Conservation (phyloP, 768 basidiomycete species). For the Suillus americanus region DNA sequence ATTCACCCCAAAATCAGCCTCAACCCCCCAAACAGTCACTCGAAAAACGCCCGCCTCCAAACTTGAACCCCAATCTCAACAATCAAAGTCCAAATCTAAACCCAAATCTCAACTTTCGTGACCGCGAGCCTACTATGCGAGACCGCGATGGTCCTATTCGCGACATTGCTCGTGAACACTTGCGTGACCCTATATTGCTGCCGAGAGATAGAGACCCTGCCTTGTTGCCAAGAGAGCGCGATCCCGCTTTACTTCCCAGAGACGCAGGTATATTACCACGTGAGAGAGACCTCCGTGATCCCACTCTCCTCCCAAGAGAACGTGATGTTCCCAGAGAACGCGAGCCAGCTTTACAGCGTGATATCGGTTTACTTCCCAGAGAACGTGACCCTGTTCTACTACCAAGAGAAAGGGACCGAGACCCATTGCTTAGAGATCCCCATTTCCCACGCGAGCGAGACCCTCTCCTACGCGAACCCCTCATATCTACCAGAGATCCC, state of each 20-base stretch:
- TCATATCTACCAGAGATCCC: not conserved
- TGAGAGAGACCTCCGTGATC: conserved; percentile 1
- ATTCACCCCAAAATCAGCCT: conserved; percentile 22
- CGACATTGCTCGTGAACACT: conserved; percentile 1
- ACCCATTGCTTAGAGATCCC: not conserved
- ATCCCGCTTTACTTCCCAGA: not conserved
- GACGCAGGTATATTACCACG: not conserved
- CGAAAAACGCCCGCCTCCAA: conserved; percentile 24
- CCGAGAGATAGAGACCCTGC: not conserved
- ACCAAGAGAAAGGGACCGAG: conserved; percentile 2
- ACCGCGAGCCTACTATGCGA: conserved; percentile 4
- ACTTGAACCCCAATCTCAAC: conserved; percentile 5
- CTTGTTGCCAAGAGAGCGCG: not conserved
- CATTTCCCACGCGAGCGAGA: conserved; percentile 4
- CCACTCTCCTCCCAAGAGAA: not conserved
- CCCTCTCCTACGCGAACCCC: not conserved
- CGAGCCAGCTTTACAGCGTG: not conserved
- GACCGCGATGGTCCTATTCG: conserved; percentile 2
- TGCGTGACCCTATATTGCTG: not conserved
- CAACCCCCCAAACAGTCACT: conserved; percentile 23
- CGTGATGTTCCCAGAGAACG: conserved; percentile 2
- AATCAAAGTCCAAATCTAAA: conserved; percentile 4
- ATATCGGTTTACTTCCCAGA: not conserved
- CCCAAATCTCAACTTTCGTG: conserved; percentile 4
- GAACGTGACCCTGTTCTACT: not conserved